These are phyloP conservation scores for Cronartium ribicola DNA, from an alignment of 1,284 basidiomycete genomes.

Conservation along the genomic window DNA sequence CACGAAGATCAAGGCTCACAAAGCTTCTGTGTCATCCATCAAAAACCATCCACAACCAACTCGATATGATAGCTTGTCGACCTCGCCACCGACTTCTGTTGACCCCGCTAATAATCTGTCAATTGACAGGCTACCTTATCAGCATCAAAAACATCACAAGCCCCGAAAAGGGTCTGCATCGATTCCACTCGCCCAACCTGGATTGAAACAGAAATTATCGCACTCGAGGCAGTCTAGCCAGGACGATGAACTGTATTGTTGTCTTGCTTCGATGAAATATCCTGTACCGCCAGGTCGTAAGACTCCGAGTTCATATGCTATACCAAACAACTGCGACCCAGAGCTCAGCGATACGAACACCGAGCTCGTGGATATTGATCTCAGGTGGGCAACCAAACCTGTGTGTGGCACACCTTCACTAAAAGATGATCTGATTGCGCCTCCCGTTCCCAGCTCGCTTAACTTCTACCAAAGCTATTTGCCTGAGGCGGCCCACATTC, in stretches of 20 bases:
- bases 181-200: no score
- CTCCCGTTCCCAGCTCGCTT: no score
- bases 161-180: no score
- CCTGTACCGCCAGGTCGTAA: neutral
- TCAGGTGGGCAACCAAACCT: neutral
- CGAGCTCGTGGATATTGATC: conserved; percentile 2
- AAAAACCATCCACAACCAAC: neutral
- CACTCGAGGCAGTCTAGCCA: neutral
- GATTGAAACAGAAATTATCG: neutral
- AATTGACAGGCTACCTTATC: no score
- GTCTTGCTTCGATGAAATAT: neutral
- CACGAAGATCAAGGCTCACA: no score
- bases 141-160: no score
- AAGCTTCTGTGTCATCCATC: neutral
- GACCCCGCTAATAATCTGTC: neutral
- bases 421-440: no score
- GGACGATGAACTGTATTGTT: neutral
- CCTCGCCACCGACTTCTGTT: neutral
- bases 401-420: no score
- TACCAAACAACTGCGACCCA: neutral
- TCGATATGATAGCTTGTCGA: neutral
- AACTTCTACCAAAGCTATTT: no score
- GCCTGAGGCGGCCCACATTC: neutral
- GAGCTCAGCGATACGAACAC: neutral
- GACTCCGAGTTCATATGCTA: neutral